These are phyloP conservation scores for Dryas integrifolia DNA, from an alignment of 331 rosid species.

Conservation along the genomic window DNA sequence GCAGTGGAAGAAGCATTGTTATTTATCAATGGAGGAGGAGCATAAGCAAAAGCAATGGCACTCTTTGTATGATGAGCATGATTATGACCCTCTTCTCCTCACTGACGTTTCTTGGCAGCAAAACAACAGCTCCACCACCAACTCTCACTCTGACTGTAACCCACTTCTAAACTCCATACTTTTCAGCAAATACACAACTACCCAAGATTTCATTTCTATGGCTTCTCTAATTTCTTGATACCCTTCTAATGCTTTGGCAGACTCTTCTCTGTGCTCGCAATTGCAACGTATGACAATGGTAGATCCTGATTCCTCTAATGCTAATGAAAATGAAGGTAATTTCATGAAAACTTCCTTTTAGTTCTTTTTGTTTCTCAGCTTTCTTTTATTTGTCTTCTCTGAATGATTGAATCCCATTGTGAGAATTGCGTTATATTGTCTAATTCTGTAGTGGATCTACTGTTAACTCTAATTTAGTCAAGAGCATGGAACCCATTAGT, in stretches of 20 bases:
- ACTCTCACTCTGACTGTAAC: conserved; percentile 33
- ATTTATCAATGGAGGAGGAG: conserved; percentile 34
- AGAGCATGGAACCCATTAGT: not conserved
- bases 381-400: not conserved
- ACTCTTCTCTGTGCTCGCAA: conserved; percentile 24
- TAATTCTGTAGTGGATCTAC: not conserved
- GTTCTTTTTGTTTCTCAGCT: conserved; percentile 2
- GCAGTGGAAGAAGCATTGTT: not conserved
- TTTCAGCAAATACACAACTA: not conserved
- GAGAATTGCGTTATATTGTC: not conserved
- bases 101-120: conserved; percentile 52
- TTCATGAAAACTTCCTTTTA: not conserved
- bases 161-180: conserved; percentile 4
- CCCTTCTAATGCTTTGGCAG: conserved; percentile 23
- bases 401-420: not conserved
- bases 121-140: conserved; percentile 15
- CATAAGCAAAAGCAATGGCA: conserved; percentile 33
- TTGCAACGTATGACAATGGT: conserved; percentile 39
- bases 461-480: not conserved
- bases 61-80: conserved; percentile 7
- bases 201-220: not conserved
- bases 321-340: conserved; percentile 8
- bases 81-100: conserved; percentile 57
- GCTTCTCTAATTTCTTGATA: conserved; percentile 21
- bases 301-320: conserved; percentile 23